These are phyloP conservation scores for Phytophthora foliorum DNA, from an alignment of 352 stramenopile species.

Conservation along the genomic window DNA sequence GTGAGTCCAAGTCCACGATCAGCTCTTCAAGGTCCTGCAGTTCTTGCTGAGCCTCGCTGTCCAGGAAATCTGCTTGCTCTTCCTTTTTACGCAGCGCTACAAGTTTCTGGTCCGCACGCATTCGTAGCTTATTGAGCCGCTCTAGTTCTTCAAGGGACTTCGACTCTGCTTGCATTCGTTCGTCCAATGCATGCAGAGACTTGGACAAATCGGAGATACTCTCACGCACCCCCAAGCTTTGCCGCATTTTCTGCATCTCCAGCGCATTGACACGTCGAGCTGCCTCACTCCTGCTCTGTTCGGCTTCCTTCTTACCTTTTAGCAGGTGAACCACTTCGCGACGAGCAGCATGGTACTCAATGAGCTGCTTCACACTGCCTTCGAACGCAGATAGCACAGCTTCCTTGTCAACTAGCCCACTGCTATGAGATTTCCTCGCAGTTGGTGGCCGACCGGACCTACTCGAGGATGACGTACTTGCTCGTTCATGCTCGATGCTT, in stretches of 20 bases:
- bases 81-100: conserved; percentile 52
- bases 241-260: conserved; percentile 87
- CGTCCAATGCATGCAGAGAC: conserved; percentile 66
- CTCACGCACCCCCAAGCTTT: conserved; percentile 74
- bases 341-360: conserved; percentile 67
- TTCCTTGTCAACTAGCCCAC: conserved; percentile 21
- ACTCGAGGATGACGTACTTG: conserved; percentile 11
- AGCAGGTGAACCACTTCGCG: conserved; percentile 71
- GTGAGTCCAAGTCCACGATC: conserved; percentile 82
- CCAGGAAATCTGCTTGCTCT: conserved; percentile 62
- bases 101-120: conserved; percentile 78
- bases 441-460: conserved; percentile 22
- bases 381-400: conserved; percentile 52
- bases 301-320: conserved; percentile 71
- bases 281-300: conserved; percentile 68
- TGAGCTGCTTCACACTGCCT: conserved; percentile 55
- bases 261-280: conserved; percentile 66
- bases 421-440: conserved; percentile 8
- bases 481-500: conserved; percentile 12
- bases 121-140: conserved; percentile 73
- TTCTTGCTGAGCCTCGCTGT: conserved; percentile 75
- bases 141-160: conserved; percentile 73
- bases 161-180: conserved; percentile 70
- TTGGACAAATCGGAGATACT: conserved; percentile 81
- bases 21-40: conserved; percentile 76